Percentiles rank a stretch among this genome's conserved stretches.
These are phyloP conservation scores for Fraxinus xanthoxyloides DNA, from an alignment of 305 asterid species.

Conservation along the genomic window DNA sequence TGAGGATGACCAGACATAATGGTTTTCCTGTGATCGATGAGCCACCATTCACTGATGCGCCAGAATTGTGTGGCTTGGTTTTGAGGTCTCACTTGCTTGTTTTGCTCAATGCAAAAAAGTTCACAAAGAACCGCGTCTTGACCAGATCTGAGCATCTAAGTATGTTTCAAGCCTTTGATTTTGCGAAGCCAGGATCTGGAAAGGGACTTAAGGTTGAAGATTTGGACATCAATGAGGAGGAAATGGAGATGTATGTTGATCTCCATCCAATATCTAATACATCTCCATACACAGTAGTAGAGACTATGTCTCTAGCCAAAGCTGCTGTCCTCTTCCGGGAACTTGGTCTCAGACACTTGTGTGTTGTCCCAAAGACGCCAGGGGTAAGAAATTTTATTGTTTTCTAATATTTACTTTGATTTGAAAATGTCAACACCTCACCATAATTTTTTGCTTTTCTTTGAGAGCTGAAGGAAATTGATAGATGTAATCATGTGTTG, in stretches of 20 bases:
- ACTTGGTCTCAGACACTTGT: constrained; percentile 86
- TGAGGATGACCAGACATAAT: constrained; percentile 62
- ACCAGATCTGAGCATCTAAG: constrained; percentile 48
- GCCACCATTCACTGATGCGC: constrained; percentile 75
- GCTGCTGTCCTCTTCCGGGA: constrained; percentile 85
- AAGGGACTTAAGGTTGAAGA: constrained; percentile 86
- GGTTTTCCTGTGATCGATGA: constrained; percentile 92
- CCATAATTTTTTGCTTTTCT: neutral
- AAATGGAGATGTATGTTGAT: constrained; percentile 86
- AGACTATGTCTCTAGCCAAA: constrained; percentile 93
- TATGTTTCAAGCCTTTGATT: constrained; percentile 66
- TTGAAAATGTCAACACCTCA: neutral
- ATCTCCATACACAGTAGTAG: constrained; percentile 90
- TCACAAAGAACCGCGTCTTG: constrained; percentile 47
- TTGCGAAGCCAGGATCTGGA: constrained; percentile 89
- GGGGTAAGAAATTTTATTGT: constrained; percentile 48
- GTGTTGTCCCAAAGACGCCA: constrained; percentile 79
- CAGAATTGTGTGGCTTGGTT: constrained; percentile 79
- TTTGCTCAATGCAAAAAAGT: constrained; percentile 61
- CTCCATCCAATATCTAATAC: constrained; percentile 85
- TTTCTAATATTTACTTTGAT: neutral
- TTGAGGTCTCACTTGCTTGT: constrained; percentile 86
- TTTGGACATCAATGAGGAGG: constrained; percentile 59
- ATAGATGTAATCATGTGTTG: neutral
- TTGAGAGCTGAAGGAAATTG: neutral